phyloP scores from a whole-genome alignment of 352 stramenopile species.

The Pythium aristosporum region DNA sequence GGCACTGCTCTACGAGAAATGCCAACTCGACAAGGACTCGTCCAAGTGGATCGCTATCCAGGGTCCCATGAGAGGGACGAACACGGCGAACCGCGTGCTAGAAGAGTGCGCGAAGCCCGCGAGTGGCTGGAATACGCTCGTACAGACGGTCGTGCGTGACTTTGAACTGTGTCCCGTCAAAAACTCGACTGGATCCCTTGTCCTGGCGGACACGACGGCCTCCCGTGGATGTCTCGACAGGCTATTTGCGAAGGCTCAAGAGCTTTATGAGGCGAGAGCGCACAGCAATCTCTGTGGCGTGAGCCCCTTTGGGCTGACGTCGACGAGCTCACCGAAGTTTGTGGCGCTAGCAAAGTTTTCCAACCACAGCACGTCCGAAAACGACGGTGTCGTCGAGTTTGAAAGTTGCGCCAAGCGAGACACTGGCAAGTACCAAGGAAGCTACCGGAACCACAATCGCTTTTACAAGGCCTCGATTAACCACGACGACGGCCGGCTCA shows the following conservation, averaged over 20 bases:
- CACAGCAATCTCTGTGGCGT: slow-evolving; percentile 38
- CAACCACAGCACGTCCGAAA: slow-evolving; percentile 22
- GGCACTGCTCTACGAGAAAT: slow-evolving; percentile 29
- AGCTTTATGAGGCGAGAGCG: slow-evolving; percentile 20
- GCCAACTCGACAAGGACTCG: slow-evolving; percentile 23
- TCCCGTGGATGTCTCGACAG: slow-evolving; percentile 20
- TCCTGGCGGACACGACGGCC: slow-evolving; percentile 10
- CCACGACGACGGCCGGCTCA: slow-evolving; percentile 32
- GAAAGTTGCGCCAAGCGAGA: slow-evolving; percentile 28
- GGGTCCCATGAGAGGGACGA: slow-evolving; percentile 32
- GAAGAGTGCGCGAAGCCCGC: slow-evolving; percentile 22
- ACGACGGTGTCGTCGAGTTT: slow-evolving; percentile 43
- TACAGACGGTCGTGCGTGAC: slow-evolving; percentile 19
- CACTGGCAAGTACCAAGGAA: slow-evolving; percentile 16
- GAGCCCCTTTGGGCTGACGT: slow-evolving; percentile 30
- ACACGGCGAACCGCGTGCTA: slow-evolving; percentile 26
- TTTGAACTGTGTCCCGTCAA: slow-evolving; percentile 33
- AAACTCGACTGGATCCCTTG: slow-evolving; percentile 31
- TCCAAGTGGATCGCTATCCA: slow-evolving; percentile 47
- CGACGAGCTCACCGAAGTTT: slow-evolving; percentile 22
- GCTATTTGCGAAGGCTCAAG: slow-evolving; percentile 26
- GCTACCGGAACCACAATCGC: slow-evolving; percentile 15
- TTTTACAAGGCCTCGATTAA: slow-evolving; percentile 40
- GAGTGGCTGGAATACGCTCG: neutral
- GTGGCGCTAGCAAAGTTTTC: slow-evolving; percentile 20